Evolutionary conservation across 1,284 basidiomycete genomes (phyloP), one percentile per base, ranked within the genome.

Genomic region (Wallemia mellicola): DNA sequence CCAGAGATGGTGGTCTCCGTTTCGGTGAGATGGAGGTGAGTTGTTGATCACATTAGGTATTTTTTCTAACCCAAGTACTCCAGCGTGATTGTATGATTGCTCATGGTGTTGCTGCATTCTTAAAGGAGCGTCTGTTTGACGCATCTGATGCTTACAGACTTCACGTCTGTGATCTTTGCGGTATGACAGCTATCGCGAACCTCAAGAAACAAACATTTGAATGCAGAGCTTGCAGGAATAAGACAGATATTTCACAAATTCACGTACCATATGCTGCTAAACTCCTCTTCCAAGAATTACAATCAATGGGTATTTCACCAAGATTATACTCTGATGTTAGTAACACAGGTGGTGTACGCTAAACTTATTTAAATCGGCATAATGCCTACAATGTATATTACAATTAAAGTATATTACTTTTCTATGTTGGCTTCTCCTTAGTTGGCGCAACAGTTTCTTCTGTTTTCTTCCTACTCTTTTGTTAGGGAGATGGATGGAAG

Each of bases 51-150:
- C 25, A 25, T 24, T 54, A 2, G 14, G 26, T 27, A 22, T 1
- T 11, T 26, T 0, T 24, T 24, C 26, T 58, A 62, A 26, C 59
- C 26, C 1, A 2, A 15, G 17, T 26, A 24, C n/a, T 22, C 28
- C 54, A 69, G 70, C 85, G 87, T 70, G 91, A 96, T 79, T 98
- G 92, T 72, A 98, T 99, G 94, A 95, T 99, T 64, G 94, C 92
- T 33, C 94, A 99, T 74, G 94, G 94, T 71, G 91, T 96, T 64
- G 92, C 94, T 32, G 86, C 80, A 1, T 99, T 99, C 80, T 72
- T 98, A 70, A 92, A 92, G 71, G 88, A 92, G 73, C 82, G 87
- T 64, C 74, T 92, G 69, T 91, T 88, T 66, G 87, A 88, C 71
- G 83, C 83, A 25, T 61, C 61, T 14, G 59, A 94, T 70, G 88